Percentiles rank a stretch among this genome's conserved stretches.
phyloP scores from a whole-genome alignment of 805 yeast genomes.

The Candida bentonensis region DNA sequence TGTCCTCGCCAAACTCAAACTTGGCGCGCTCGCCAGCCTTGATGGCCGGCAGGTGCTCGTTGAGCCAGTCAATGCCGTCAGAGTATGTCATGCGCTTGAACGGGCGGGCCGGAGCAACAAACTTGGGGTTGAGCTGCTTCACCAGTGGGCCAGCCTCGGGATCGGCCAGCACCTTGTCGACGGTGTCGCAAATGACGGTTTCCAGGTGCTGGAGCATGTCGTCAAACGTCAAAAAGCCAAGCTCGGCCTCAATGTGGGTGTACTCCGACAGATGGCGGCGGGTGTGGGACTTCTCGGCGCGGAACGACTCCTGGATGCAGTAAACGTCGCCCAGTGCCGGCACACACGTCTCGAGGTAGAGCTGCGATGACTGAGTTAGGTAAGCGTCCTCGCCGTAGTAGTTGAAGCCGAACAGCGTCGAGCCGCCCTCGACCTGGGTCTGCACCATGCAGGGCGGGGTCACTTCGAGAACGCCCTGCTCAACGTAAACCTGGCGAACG shows the following conservation, averaged over 20 bases:
- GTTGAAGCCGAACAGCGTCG: slow-evolving; percentile 82
- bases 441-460: slow-evolving; percentile 99
- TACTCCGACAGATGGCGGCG: slow-evolving; percentile 95
- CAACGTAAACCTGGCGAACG: slow-evolving; percentile 62
- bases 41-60: slow-evolving; percentile 86
- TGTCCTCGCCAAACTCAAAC: slow-evolving; percentile 96
- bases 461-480: slow-evolving; percentile 71
- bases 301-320: slow-evolving; percentile 95
- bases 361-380: slow-evolving; percentile 92
- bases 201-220: slow-evolving; percentile 81
- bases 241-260: slow-evolving; percentile 93
- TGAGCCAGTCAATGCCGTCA: slow-evolving; percentile 89
- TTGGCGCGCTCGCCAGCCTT: slow-evolving; percentile 66
- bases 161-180: slow-evolving; percentile 70
- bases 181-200: slow-evolving; percentile 50
- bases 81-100: slow-evolving; percentile 85
- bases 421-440: slow-evolving; percentile 98
- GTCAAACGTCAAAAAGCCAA: slow-evolving; percentile 76
- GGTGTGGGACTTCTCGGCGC: slow-evolving; percentile 98
- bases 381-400: slow-evolving; percentile 96
- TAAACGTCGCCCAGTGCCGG: slow-evolving; percentile 95
- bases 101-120: slow-evolving; percentile 69
- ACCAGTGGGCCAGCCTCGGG: slow-evolving; percentile 86
- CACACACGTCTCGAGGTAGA: slow-evolving; percentile 89
- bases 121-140: slow-evolving; percentile 84